phyloP scores from a whole-genome alignment of 495 filamentous ascomycete species.

The Penicillium verhagenii region DNA sequence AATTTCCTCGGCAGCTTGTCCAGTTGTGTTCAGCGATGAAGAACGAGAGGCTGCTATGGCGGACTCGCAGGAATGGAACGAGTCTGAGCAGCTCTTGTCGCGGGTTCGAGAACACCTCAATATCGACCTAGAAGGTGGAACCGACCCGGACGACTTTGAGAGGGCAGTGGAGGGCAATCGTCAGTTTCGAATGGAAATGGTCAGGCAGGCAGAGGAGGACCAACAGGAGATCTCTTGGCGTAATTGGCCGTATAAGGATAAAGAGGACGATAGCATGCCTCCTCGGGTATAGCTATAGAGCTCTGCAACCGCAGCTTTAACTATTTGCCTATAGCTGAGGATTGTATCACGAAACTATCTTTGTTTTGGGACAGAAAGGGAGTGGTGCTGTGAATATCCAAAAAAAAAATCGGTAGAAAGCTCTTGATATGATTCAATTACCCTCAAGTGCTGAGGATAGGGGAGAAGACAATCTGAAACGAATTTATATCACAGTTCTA shows the following conservation, averaged over 20 bases:
- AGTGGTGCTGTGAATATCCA: too few relatives aligned
- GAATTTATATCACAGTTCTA: too few relatives aligned
- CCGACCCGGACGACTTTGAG: constrained; percentile 32
- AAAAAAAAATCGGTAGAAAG: too few relatives aligned
- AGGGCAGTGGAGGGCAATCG: constrained; percentile 21
- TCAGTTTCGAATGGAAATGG: constrained; percentile 28
- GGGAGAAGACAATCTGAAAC: too few relatives aligned
- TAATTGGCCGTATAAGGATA: constrained; percentile 18
- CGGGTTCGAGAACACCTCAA: constrained; percentile 25
- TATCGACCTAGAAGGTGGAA: constrained; percentile 33
- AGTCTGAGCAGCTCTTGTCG: constrained; percentile 33
- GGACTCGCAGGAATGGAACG: constrained; percentile 37
- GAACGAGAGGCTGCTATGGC: constrained; percentile 27
- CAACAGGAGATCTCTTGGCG: constrained; percentile 20
- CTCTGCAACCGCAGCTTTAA: too few relatives aligned
- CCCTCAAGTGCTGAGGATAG: too few relatives aligned
- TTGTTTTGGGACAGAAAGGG: too few relatives aligned
- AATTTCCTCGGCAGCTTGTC: constrained; percentile 26
- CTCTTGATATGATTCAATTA: too few relatives aligned
- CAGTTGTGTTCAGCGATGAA: constrained; percentile 27
- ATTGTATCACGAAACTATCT: too few relatives aligned
- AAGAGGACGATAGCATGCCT: constrained; percentile 12
- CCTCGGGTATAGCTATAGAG: too few relatives aligned
- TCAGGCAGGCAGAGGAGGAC: constrained; percentile 21
- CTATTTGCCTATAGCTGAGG: too few relatives aligned